A percentile compares a stretch with the other conserved stretches of the same genome.
phyloP scores from a whole-genome alignment of 2,329 filamentous ascomycete genomes.

The Calonectria multiphialidica region DNA sequence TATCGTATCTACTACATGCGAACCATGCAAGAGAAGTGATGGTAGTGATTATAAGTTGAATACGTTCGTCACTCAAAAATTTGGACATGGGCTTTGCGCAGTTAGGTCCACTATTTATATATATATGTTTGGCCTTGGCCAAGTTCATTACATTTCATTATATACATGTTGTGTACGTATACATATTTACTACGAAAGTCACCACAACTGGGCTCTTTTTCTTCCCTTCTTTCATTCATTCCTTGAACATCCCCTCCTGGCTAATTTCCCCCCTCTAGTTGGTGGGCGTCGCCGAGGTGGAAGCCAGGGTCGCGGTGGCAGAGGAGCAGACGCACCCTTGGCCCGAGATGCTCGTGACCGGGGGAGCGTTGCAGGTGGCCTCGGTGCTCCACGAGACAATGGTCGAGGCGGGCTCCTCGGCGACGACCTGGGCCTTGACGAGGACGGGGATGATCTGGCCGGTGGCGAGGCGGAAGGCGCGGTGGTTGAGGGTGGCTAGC shows the following conservation, averaged over 20 bases:
- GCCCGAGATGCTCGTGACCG: constrained; percentile 56
- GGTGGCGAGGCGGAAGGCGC: constrained; percentile 72
- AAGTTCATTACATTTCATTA: not conserved
- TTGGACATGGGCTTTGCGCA: too few species aligned
- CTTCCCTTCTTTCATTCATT: not conserved
- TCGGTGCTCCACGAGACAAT: constrained; percentile 52
- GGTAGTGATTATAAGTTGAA: not conserved
- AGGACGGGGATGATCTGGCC: constrained; percentile 77
- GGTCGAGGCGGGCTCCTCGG: constrained; percentile 41
- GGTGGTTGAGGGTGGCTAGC: constrained; percentile 69
- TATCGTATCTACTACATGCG: too few species aligned
- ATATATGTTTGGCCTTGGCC: too few species aligned
- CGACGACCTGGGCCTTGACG: constrained; percentile 66
- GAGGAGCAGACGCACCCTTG: constrained; percentile 57
- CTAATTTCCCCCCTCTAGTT: too few species aligned
- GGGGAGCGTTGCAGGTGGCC: constrained; percentile 58
- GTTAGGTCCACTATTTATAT: too few species aligned
- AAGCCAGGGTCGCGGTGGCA: constrained; percentile 30
- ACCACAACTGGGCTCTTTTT: not conserved
- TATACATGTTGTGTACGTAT: not conserved
- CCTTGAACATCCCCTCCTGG: too few species aligned
- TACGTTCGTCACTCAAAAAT: not conserved
- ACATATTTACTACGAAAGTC: not conserved
- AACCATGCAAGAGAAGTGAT: too few species aligned
- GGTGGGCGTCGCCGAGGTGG: constrained; percentile 31